Evolutionary conservation across 2,329 filamentous ascomycete genomes (phyloP).

Genomic region (Zymoseptoria tritici): DNA sequence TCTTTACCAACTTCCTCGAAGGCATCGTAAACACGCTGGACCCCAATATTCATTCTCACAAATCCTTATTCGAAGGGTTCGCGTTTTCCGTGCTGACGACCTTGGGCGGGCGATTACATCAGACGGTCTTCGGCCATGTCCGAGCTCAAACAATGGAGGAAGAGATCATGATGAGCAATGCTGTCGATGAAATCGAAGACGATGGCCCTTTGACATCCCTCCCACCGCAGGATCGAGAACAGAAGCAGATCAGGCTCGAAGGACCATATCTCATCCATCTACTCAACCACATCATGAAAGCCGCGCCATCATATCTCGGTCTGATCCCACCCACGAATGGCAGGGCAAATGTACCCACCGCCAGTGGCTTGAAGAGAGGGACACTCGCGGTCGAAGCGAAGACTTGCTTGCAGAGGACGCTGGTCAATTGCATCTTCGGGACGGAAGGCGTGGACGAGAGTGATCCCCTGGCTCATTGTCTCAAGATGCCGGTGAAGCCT

Average conservation of each 20-base stretch:
- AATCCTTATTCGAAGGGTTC: slow-evolving; percentile 39
- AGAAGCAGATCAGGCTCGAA: slow-evolving; percentile 27
- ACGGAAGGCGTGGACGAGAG: slow-evolving; percentile 23
- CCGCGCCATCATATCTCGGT: slow-evolving; percentile 32
- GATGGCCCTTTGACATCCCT: slow-evolving; percentile 16
- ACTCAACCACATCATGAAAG: slow-evolving; percentile 33
- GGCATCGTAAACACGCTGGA: slow-evolving; percentile 32
- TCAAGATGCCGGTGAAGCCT: slow-evolving; percentile 33
- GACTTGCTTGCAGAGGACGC: slow-evolving; percentile 39
- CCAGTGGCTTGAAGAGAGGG: slow-evolving; percentile 24
- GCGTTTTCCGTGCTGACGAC: slow-evolving; percentile 35
- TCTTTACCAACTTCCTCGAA: slow-evolving; percentile 30
- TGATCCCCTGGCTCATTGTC: slow-evolving; percentile 36
- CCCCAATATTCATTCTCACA: slow-evolving; percentile 29
- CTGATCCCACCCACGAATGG: slow-evolving; percentile 10
- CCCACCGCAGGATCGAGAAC: slow-evolving; percentile 8
- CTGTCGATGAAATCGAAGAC: slow-evolving; percentile 13
- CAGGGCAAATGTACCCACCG: slow-evolving; percentile 23
- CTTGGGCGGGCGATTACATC: slow-evolving; percentile 33
- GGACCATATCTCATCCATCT: slow-evolving; percentile 37
- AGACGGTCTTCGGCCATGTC: slow-evolving; percentile 31
- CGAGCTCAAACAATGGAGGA: slow-evolving; percentile 17
- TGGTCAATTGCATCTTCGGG: slow-evolving; percentile 37
- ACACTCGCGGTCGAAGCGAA: slow-evolving; percentile 32
- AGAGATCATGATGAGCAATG: slow-evolving; percentile 17